A percentile compares a stretch with the other conserved stretches of the same genome.
Conservation (phyloP, 129 eudicot genomes). For the Helianthus annuus region DNA sequence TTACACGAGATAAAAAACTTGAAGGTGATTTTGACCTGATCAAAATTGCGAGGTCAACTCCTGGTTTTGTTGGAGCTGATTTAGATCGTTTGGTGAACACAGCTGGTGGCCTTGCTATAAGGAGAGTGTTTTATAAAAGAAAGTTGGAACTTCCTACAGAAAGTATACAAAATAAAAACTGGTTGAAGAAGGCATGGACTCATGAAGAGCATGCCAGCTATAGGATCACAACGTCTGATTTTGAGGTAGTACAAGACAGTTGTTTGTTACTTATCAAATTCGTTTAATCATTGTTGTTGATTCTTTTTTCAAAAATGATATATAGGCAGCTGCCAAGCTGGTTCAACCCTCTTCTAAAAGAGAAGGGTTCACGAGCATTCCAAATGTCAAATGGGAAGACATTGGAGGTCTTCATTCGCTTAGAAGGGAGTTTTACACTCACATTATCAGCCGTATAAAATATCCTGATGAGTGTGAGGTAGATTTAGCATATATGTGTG, state of each 20-base stretch:
- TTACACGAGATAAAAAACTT: no score
- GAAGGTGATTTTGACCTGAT: no score
- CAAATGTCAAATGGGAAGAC: slow-evolving; percentile 79
- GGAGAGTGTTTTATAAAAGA: slow-evolving; percentile 53
- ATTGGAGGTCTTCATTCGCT: slow-evolving; percentile 74
- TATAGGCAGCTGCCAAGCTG: slow-evolving; percentile 52
- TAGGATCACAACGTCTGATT: slow-evolving; percentile 57
- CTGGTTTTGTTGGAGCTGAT: no score
- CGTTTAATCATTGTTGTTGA: not conserved
- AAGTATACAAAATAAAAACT: slow-evolving; percentile 31
- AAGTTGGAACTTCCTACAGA: slow-evolving; percentile 36
- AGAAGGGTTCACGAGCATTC: slow-evolving; percentile 81
- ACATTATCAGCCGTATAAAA: slow-evolving; percentile 51
- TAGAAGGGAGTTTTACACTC: slow-evolving; percentile 57
- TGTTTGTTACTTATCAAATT: not conserved
- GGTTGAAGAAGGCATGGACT: slow-evolving; percentile 60
- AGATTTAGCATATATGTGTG: no score
- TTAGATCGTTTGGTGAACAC: slow-evolving; percentile 34
- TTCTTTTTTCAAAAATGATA: not conserved
- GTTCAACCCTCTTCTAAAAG: slow-evolving; percentile 70
- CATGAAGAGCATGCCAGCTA: slow-evolving; percentile 57
- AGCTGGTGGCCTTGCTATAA: slow-evolving; percentile 65
- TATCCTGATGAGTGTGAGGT: slow-evolving; percentile 32
- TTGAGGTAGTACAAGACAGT: slow-evolving; percentile 36
- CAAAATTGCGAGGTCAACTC: no score